Evolutionary conservation across 768 basidiomycete species (phyloP).

Genomic region (Rhizopogon vulgaris): DNA sequence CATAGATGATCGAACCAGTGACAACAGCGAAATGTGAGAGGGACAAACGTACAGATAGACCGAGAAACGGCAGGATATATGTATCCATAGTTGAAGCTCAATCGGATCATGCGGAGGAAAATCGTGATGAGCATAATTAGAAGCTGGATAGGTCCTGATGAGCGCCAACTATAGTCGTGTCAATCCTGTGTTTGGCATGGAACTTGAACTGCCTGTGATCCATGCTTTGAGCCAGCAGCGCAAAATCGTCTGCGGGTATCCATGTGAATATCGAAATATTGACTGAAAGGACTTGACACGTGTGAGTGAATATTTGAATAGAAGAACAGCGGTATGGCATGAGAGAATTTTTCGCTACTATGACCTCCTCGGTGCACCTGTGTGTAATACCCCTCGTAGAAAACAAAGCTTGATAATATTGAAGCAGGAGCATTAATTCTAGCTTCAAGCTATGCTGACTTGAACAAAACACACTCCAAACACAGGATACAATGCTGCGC

Average conservation of each 20-base stretch:
- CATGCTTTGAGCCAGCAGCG: background rate
- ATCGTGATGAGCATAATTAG: background rate
- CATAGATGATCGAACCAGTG: conserved; percentile 10
- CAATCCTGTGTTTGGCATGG: background rate
- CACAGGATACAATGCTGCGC: background rate
- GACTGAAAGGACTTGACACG: background rate
- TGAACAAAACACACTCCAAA: background rate
- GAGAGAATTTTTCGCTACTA: background rate
- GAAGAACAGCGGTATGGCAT: background rate
- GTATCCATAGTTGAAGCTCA: conserved; percentile 16
- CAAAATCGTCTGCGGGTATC: background rate
- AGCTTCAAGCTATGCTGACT: background rate
- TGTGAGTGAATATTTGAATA: background rate
- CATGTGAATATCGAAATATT: background rate
- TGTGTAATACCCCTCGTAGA: background rate
- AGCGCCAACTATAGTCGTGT: background rate
- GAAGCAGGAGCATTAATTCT: background rate
- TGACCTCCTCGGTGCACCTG: background rate
- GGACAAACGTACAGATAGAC: background rate
- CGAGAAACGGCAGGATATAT: conserved; percentile 16
- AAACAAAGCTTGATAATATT: background rate
- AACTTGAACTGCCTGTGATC: background rate
- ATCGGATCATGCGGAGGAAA: conserved; percentile 7
- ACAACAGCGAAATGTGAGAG: background rate
- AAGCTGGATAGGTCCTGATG: background rate